Evolutionary conservation across 305 asterid genomes (phyloP), one percentile per base, ranked within the genome.

Genomic region (Fraxinus velutina): DNA sequence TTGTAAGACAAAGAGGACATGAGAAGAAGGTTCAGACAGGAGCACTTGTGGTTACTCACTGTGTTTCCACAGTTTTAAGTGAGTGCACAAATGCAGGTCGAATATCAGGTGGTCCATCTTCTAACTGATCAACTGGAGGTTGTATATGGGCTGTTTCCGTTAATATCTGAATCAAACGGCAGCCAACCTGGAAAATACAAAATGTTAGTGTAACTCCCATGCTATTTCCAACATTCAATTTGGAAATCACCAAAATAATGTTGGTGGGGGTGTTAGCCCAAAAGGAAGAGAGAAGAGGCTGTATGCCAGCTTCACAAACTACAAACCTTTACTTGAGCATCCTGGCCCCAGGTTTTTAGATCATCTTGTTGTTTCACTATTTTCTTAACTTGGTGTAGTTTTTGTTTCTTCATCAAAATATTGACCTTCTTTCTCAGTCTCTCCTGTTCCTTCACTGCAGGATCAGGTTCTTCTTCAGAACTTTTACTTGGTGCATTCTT

Each of bases 11-110:
- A 71, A 47, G 68, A 19, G 22, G 19, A 60, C 70, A 42, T 4
- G 78, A 24, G 81, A 60, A 27, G 27, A 34, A 37, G 12, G 44
- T 21, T 27, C 73, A 22, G 37, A 83, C 42, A 57, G 22, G 75
- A 64, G 22, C 57, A 80, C 64, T 74, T 39, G 47, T 62, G 73
- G 70, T 76, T 81, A 88, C 97, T 93, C 87, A 94, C 99, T 47
- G 79, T 78, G 98, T 88, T 6, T 96, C 98, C 9, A 92, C 85
- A 77, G 97, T 87, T 92, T 80, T 94, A 73, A 90, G 92, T 1
- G 93, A 77, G 86, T 96, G 99, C 68, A 90, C 85, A 87, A 96
- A 96, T 86, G 99, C 99, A 62, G 99, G 99, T 33, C 96, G 94
- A 84, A 94, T 86, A 88, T 94, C 99, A 70, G 97, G 97, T 52